Percentiles rank a stretch among this genome's conserved stretches.
phyloP scores from a whole-genome alignment of 2,329 filamentous ascomycete genomes.

The Penicillium sp. region DNA sequence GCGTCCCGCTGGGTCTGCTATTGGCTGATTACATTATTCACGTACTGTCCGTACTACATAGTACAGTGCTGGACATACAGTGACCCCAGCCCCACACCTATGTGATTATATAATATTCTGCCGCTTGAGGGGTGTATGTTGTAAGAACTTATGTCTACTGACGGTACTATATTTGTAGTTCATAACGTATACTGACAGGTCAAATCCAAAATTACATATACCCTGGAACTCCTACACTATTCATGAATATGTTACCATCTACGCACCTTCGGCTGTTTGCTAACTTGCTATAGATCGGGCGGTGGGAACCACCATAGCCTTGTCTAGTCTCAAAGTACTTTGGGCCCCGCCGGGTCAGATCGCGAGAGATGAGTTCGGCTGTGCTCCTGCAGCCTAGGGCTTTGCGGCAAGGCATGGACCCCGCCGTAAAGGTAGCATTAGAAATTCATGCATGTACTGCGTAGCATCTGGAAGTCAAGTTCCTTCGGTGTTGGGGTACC shows the following conservation, averaged over 20 bases:
- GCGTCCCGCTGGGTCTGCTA: neutral
- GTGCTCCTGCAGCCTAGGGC: too few species aligned
- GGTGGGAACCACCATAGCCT: neutral
- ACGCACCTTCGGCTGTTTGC: neutral
- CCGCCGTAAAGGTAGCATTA: neutral
- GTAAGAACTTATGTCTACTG: too few species aligned
- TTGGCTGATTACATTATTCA: neutral
- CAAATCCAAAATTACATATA: neutral
- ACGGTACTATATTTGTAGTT: too few species aligned
- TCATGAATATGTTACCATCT: neutral
- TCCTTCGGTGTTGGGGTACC: neutral
- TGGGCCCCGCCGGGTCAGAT: too few species aligned
- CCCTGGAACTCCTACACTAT: neutral
- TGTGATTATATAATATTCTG: too few species aligned
- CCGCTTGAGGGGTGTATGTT: too few species aligned
- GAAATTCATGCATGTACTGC: neutral
- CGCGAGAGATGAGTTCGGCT: neutral
- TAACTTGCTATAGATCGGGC: neutral
- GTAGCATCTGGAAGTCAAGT: neutral
- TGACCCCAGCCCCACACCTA: too few species aligned
- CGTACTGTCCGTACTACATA: neutral
- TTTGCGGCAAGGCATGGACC: neutral
- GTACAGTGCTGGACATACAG: too few species aligned
- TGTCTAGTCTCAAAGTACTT: too few species aligned
- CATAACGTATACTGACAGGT: neutral